A percentile compares a stretch with the other conserved stretches of the same genome.
Conservation (phyloP, 1,284 basidiomycete species). For the Ustilago nuda region DNA sequence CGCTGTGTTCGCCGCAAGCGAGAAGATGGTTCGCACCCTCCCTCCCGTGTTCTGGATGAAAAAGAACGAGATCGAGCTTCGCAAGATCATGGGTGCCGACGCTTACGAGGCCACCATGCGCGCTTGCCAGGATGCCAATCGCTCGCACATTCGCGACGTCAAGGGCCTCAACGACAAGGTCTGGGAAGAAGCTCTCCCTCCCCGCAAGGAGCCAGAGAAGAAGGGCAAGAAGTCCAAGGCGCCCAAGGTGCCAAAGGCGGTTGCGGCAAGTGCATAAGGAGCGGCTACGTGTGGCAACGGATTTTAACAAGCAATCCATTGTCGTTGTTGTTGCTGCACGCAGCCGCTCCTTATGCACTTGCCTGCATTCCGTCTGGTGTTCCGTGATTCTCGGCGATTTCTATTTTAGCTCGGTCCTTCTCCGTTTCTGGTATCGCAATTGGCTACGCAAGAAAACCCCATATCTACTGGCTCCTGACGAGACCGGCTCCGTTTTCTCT, state of each 20-base stretch:
- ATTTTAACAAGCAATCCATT: slow-evolving; percentile 19
- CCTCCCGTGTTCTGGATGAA: slow-evolving; percentile 65
- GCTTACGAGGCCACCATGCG: slow-evolving; percentile 59
- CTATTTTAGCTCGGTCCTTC: slow-evolving; percentile 25
- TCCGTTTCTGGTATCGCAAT: slow-evolving; percentile 26
- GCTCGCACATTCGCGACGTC: slow-evolving; percentile 56
- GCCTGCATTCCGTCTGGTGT: slow-evolving; percentile 26
- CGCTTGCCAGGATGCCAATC: slow-evolving; percentile 49
- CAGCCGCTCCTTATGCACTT: slow-evolving; percentile 50
- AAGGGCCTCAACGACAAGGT: slow-evolving; percentile 63
- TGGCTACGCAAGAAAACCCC: slow-evolving; percentile 45
- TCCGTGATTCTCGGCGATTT: slow-evolving; percentile 10
- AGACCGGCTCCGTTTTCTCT: slow-evolving; percentile 49
- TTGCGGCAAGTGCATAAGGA: slow-evolving; percentile 53
- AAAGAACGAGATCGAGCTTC: slow-evolving; percentile 60
- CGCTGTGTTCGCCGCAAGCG: slow-evolving; percentile 60
- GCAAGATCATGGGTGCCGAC: slow-evolving; percentile 59
- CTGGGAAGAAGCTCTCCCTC: slow-evolving; percentile 62
- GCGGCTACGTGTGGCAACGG: slow-evolving; percentile 54
- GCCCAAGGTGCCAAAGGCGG: slow-evolving; percentile 37
- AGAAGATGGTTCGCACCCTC: slow-evolving; percentile 59
- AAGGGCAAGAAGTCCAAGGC: slow-evolving; percentile 57
- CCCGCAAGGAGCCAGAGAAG: slow-evolving; percentile 45
- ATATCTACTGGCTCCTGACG: slow-evolving; percentile 48
- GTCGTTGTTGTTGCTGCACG: slow-evolving; percentile 44